Base-by-base conservation (phyloP, 148 eudicot genomes). In the Camellia granthamiana region DNA sequence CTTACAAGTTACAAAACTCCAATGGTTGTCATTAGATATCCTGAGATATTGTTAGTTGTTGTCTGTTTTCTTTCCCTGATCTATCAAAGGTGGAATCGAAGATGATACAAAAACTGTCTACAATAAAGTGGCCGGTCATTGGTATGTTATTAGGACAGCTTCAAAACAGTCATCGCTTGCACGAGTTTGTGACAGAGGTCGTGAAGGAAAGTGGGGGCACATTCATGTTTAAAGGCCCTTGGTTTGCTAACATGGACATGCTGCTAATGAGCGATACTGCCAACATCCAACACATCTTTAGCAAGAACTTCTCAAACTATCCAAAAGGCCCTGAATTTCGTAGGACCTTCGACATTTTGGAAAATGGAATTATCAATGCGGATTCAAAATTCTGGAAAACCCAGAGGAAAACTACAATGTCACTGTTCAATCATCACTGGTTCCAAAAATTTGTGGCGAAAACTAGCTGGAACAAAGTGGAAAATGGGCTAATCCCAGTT, bases 331-430 rank as follows among this genome's bases (percentile, higher is more conserved):
- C 1, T 67, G 81, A 19, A 87, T 85, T 74, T 75, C 46, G 43
- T 81, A 88, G 38, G 72, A 86, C 84, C 0, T 85, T 91, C 7
- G 91, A 91, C 8, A 83, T 88, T n/a, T 72, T 89, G 21, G 91
- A 92, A 61, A 87, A 86, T 21, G 92, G 91, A 23, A 86, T 89
- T 21, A 82, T 89, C 68, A 91, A 86, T 18, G 64, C 88, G 0
- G 92, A 89, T 47, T 43, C 9, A 6, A 83, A 83, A 0, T 42
- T 80, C 42, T 88, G 94, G 94, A 72, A 64, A 73, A 46, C 21
- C 13, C 88, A 89, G 70, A 75, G 91, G 23, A 85, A 64, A 58
- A 58, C 69, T 46, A 85, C 89, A 52, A 80, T 84, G 12, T 56
- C 84, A 0, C 74, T 86, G 63, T 49, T 91, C 16, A 75, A 18